These are phyloP conservation scores for Talaromyces sp. DNA, from an alignment of 2,329 filamentous ascomycete genomes.

Conservation along the genomic window DNA sequence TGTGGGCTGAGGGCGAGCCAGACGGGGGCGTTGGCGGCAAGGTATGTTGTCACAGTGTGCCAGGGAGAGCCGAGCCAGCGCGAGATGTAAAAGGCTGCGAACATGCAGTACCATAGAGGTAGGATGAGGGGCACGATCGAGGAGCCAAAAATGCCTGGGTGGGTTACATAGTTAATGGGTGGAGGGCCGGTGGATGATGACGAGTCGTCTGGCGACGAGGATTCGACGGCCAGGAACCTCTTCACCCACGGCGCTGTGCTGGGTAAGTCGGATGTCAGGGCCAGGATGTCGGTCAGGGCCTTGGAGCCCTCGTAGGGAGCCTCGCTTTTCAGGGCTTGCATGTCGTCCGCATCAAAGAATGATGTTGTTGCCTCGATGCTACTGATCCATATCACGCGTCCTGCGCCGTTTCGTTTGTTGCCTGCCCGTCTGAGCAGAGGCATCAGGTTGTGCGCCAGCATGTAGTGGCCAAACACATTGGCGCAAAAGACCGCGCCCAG, in stretches of 20 bases:
- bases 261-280: conserved; percentile 66
- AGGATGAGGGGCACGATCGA: conserved; percentile 69
- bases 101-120: conserved; percentile 65
- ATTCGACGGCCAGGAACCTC: conserved; percentile 47
- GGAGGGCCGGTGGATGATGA: conserved; percentile 14
- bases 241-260: conserved; percentile 53
- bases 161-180: conserved; percentile 69
- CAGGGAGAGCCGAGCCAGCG: conserved; percentile 80
- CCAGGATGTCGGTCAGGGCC: conserved; percentile 75
- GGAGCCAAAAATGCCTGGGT: conserved; percentile 83
- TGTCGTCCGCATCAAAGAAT: conserved; percentile 60
- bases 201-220: not conserved
- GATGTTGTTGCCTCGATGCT: conserved; percentile 65
- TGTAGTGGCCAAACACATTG: conserved; percentile 93
- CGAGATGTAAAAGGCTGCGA: conserved; percentile 60
- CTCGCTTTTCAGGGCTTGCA: conserved; percentile 62
- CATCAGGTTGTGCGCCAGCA: conserved; percentile 74
- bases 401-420: conserved; percentile 35
- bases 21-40: conserved; percentile 67
- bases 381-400: conserved; percentile 79
- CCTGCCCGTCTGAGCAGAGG: conserved; percentile 59
- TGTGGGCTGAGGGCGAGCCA: conserved; percentile 70
- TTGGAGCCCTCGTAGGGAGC: conserved; percentile 82
- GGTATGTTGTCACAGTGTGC: conserved; percentile 73
- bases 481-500: conserved; percentile 82